Percentiles rank a stretch among this genome's conserved stretches.
These are phyloP conservation scores for Trypethelium eluteriae DNA, from an alignment of 495 filamentous ascomycete genomes.

Conservation along the genomic window DNA sequence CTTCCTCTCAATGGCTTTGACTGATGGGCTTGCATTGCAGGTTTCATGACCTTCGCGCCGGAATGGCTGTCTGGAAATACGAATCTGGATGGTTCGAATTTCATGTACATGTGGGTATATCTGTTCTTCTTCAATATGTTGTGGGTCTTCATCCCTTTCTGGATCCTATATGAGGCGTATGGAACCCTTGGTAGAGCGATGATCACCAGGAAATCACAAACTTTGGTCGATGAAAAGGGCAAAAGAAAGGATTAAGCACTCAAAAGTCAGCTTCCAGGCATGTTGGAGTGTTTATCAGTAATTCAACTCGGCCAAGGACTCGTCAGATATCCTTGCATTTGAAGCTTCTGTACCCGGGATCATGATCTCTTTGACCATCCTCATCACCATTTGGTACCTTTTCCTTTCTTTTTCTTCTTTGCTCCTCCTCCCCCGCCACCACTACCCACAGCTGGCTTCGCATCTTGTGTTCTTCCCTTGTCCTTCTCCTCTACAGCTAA, in stretches of 20 bases:
- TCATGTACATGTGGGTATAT: slow-evolving; percentile 84
- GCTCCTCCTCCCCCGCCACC: slow-evolving; percentile 29
- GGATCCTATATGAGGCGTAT: slow-evolving; percentile 62
- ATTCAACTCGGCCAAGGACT: background rate
- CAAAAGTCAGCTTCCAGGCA: background rate
- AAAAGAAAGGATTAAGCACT: background rate
- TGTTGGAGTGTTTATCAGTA: background rate
- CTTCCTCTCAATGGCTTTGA: slow-evolving; percentile 13
- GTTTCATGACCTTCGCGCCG: slow-evolving; percentile 92
- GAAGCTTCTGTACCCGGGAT: too few relatives aligned
- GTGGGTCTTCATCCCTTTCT: slow-evolving; percentile 71
- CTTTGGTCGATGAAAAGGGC: background rate
- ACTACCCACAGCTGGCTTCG: slow-evolving; percentile 18
- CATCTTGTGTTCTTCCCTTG: background rate
- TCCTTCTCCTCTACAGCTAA: slow-evolving; percentile 24
- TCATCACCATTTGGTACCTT: slow-evolving; percentile 55
- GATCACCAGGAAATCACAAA: background rate
- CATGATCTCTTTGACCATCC: too few relatives aligned
- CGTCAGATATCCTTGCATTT: too few relatives aligned
- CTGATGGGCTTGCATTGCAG: slow-evolving; percentile 31
- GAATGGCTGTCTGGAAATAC: slow-evolving; percentile 78
- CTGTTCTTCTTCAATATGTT: slow-evolving; percentile 85
- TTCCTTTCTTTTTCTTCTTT: slow-evolving; percentile 39
- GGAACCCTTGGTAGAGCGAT: slow-evolving; percentile 5
- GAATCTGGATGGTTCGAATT: slow-evolving; percentile 72